Evolutionary conservation across 1,284 basidiomycete species (phyloP).

Genomic region (Wolfiporia cocos): DNA sequence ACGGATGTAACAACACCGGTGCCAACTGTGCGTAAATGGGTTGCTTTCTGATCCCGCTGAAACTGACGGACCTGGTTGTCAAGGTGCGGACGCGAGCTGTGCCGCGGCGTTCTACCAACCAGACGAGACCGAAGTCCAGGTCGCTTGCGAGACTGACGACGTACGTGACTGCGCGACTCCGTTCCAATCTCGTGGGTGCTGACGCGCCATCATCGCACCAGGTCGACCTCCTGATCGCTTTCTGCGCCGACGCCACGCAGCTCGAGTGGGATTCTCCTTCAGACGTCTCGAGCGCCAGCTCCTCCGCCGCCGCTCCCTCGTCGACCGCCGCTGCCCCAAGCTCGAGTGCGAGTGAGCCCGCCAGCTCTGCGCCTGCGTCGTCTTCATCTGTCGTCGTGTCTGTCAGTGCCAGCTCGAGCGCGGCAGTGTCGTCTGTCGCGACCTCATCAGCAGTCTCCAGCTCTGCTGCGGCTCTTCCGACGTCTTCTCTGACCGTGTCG

Average conservation of each 20-base stretch:
- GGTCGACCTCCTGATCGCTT: slow-evolving; percentile 28
- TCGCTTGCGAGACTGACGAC: slow-evolving; percentile 29
- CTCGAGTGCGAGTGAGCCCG: neutral
- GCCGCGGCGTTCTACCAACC: slow-evolving; percentile 32
- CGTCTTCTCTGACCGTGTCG: neutral
- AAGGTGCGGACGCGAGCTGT: slow-evolving; percentile 26
- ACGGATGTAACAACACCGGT: slow-evolving; percentile 28
- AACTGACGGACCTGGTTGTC: neutral
- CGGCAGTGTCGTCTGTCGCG: neutral
- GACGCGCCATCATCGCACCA: slow-evolving; percentile 5
- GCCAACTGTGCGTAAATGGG: slow-evolving; percentile 21
- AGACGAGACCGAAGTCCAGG: slow-evolving; percentile 35
- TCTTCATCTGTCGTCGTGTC: slow-evolving; percentile 2
- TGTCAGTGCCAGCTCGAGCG: slow-evolving; percentile 1
- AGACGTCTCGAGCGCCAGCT: neutral
- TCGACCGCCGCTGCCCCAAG: slow-evolving; percentile 4
- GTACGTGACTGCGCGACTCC: slow-evolving; percentile 10
- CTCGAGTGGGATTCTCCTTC: slow-evolving; percentile 1
- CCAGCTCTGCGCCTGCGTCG: slow-evolving; percentile 1
- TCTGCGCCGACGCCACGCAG: slow-evolving; percentile 24
- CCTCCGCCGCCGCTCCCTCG: neutral
- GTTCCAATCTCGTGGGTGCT: neutral
- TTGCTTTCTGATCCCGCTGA: neutral
- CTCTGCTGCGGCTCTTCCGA: neutral
- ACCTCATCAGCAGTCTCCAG: slow-evolving; percentile 1